Percentiles rank a stretch among this genome's conserved stretches.
These are phyloP conservation scores for Boletus subcaerulescens DNA, from an alignment of 768 basidiomycete species.

Conservation along the genomic window DNA sequence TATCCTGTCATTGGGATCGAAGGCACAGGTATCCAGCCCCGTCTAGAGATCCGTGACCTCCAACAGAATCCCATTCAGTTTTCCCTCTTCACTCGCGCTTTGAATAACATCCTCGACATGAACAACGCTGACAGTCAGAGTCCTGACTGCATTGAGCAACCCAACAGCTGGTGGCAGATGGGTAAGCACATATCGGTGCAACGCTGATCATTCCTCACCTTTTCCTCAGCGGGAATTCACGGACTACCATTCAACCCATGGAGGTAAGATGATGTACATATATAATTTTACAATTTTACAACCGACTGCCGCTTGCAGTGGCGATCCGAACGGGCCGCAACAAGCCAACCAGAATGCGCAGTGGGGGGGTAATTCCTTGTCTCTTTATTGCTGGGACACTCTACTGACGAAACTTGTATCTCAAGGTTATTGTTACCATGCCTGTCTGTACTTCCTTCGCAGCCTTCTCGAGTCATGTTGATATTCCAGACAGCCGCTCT, in stretches of 20 bases:
- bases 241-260: slow-evolving; percentile 12
- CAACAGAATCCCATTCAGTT: slow-evolving; percentile 6
- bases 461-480: neutral
- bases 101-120: slow-evolving; percentile 7
- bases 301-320: slow-evolving; percentile 1
- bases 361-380: slow-evolving; percentile 1
- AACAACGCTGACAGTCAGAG: neutral
- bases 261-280: neutral
- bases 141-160: slow-evolving; percentile 6
- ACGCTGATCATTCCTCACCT: neutral
- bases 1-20: slow-evolving; percentile 6
- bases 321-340: slow-evolving; percentile 12
- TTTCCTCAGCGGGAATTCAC: slow-evolving; percentile 8
- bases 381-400: neutral
- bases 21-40: neutral
- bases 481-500: slow-evolving; percentile 8
- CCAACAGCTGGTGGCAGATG: slow-evolving; percentile 20
- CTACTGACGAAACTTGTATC: neutral
- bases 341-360: neutral
- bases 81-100: neutral
- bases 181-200: neutral
- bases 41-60: slow-evolving; percentile 11
- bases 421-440: slow-evolving; percentile 18
- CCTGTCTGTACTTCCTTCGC: neutral
- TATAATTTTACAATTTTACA: neutral